Percentiles rank a stretch among this genome's conserved stretches.
phyloP scores from a whole-genome alignment of 2,329 filamentous ascomycete genomes.

The Dothiorella sarmentorum region DNA sequence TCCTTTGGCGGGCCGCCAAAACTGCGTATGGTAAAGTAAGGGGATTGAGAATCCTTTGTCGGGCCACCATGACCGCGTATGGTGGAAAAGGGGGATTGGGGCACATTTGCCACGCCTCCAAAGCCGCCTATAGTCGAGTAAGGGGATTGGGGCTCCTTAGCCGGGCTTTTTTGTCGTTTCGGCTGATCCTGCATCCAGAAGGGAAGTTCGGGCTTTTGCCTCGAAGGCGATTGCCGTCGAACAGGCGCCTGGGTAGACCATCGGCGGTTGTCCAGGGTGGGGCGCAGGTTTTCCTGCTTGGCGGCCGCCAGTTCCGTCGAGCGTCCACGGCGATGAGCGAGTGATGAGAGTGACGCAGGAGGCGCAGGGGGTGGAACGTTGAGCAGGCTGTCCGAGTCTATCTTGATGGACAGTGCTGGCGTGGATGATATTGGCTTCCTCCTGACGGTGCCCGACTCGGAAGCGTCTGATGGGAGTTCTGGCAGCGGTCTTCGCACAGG shows the following conservation, averaged over 20 bases:
- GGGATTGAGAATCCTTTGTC: background rate
- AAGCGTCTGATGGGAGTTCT: background rate
- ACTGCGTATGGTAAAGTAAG: background rate
- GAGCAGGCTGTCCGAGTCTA: slow-evolving; percentile 28
- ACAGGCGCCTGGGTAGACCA: slow-evolving; percentile 12
- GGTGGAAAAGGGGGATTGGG: background rate
- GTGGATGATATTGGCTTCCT: slow-evolving; percentile 17
- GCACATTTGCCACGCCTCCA: background rate
- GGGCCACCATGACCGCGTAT: no score
- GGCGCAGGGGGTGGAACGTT: slow-evolving; percentile 22
- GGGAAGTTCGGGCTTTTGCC: slow-evolving; percentile 3
- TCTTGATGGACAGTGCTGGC: slow-evolving; percentile 28
- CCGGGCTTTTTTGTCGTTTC: background rate
- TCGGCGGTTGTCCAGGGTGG: background rate
- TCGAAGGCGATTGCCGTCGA: background rate
- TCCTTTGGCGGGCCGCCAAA: background rate
- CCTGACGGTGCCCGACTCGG: background rate
- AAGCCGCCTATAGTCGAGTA: background rate
- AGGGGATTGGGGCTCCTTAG: slow-evolving; percentile 1
- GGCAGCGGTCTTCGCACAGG: slow-evolving; percentile 21
- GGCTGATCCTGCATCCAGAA: slow-evolving; percentile 12
- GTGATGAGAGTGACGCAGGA: background rate
- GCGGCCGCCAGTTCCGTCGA: background rate
- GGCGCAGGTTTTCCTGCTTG: slow-evolving; percentile 10
- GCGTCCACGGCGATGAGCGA: slow-evolving; percentile 1